Evolutionary conservation across 169 alveolate species (phyloP), one percentile per base, ranked within the genome.

Genomic region (Plasmodium sp.): DNA sequence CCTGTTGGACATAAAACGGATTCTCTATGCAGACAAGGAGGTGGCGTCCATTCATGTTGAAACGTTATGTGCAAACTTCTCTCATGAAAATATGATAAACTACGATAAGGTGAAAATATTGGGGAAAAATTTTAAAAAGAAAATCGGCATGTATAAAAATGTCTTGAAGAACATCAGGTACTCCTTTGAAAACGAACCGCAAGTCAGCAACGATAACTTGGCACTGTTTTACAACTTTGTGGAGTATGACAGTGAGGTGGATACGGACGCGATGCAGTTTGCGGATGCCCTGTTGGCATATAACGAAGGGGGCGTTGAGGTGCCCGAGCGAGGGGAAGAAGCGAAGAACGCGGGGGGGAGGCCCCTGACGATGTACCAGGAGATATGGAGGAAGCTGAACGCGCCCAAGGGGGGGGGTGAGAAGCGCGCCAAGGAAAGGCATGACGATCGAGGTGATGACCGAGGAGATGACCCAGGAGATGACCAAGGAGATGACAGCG

Each of bases 221-320:
- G 67, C 90, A 14, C 56, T 82, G 36, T 82, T 82, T 56, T 82
- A 82, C 43, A 82, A 82, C 45, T 82, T 54, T 54, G 90, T 56
- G 72, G 4, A 82, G 10, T 51, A 41, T 10, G 90, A 82, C 12
- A 1, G 41, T 56, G 43, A 82, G 43, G 27, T 43, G n/a, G 27
- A 51, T 43, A 80, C 14, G 5, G 71, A 80, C 34, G 90, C 51
- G 33, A 31, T 58, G n/a, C 18, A 58, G 18, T 58, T 82, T 82
- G 80, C 43, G 22, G 90, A 82, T 82, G 22, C 62, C 27, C 18
- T 82, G 16, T 56, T 82, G 56, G 80, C 67, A 82, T 31, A 56
- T 82, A 33, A 82, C 72, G 90, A 82, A 18, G 41, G 81, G 79
- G 45, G 43, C 12, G 33, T 56, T 34, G n/a, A 14, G 36, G 27